Base-by-base conservation (phyloP, 148 eudicot genomes). In the Camellia sinensis region DNA sequence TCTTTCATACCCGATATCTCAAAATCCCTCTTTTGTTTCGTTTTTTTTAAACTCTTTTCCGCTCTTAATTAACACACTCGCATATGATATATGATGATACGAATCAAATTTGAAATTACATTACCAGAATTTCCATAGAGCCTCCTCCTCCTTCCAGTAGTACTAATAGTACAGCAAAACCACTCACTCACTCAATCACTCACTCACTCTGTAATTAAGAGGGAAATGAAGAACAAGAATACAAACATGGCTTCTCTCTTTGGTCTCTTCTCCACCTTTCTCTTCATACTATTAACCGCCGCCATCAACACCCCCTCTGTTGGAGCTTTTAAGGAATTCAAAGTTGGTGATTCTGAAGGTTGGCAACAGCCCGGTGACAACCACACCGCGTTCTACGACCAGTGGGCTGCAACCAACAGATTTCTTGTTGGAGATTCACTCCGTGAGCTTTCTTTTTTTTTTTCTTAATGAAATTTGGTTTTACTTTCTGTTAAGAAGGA, bases 371-470 rank as follows among this genome's bases (percentile, higher is more conserved):
- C 96, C 4, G 59, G n/a, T 0, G 46, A 46, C 10, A 86, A 92
- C 21, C 78, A 89, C 18, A 65, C 93, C 13, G 50, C 77, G 5
- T 43, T 87, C 43, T 94, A 86, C 75, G 52, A 62, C 29, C 46
- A 68, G 10, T 94, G 98, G 98, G 95, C 94, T 83, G 50, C 84
- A 19, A 77, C 9, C 2, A 79, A 53, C 54, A 75, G 89, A 43
- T 89, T 94, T 64, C 93, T 85, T 54, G 79, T 92, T 22, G 96
- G 94, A 62, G 96, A 94, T 79, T 80, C 92, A 0, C 88, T 94
- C 17, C 84, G 98, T 94, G 73, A 84, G 96, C 87, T 79, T 74
- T 21, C n/a, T n/a, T n/a, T 15, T 7, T 5, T 53, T 37, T 9
- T 0, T 53, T 21, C 0, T 71, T 29, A 37, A 6, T 59, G 7